Percentiles rank a stretch among this genome's conserved stretches.
These are phyloP conservation scores for Atalantia buxifolia DNA, from an alignment of 345 rosid species.

Conservation along the genomic window DNA sequence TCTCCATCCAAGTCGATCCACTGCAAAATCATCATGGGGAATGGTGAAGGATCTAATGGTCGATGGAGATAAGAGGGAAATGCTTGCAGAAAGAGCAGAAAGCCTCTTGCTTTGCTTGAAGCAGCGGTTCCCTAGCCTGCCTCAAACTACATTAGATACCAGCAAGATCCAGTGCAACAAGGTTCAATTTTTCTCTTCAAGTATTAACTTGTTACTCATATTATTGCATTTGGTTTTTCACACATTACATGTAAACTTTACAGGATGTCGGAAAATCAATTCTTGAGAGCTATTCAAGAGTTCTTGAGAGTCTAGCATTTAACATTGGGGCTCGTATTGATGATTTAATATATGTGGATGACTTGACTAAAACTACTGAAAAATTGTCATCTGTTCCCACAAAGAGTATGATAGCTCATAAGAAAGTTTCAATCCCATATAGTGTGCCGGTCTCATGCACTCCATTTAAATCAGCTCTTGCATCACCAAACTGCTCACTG, in stretches of 20 bases:
- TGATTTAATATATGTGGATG: conserved; percentile 86
- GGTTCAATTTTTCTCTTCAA: conserved; percentile 34
- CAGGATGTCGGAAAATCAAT: conserved; percentile 97
- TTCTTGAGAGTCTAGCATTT: conserved; percentile 83
- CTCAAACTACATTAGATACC: conserved; percentile 82
- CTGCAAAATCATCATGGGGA: conserved; percentile 81
- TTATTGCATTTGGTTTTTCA: neutral
- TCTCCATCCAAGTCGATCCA: conserved; percentile 42
- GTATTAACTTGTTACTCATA: neutral
- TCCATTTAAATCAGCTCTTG: conserved; percentile 62
- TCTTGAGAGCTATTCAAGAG: conserved; percentile 93
- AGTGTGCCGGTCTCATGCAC: conserved; percentile 54
- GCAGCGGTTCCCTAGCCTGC: conserved; percentile 80
- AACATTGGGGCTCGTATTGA: conserved; percentile 85
- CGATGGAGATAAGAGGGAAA: conserved; percentile 80
- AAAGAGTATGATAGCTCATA: conserved; percentile 50
- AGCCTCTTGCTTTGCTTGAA: conserved; percentile 85
- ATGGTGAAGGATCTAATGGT: conserved; percentile 87
- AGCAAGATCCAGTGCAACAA: conserved; percentile 95
- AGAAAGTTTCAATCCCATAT: conserved; percentile 62
- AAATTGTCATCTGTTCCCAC: conserved; percentile 53
- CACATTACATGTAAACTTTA: neutral
- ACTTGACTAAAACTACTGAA: conserved; percentile 74
- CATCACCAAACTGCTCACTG: conserved; percentile 74
- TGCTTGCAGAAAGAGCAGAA: conserved; percentile 90